Evolutionary conservation across 2,329 filamentous ascomycete genomes (phyloP), one percentile per base, ranked within the genome.

Genomic region (Anthostomella pinea): DNA sequence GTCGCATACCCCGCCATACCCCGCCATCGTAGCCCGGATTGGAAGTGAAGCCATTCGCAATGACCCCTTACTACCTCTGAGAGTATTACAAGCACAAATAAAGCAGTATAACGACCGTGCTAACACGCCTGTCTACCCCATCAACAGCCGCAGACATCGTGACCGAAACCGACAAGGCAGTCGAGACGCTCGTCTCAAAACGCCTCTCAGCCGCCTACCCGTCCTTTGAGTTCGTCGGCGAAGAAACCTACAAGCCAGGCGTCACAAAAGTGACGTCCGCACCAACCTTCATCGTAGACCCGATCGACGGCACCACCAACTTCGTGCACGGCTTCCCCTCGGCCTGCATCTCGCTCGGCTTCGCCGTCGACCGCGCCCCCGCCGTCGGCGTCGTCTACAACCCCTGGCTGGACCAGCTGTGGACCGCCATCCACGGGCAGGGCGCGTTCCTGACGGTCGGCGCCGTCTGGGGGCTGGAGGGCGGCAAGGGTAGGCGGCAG

Each of bases 281-380:
- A 11, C 85, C 86, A 2, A 91, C 86, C 27, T 90, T 90, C 64
- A 76, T 90, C 55, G 81, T 86, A 48, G 86, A 91, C 59, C 86
- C 86, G 28, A 89, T 91, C 51, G 86, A 91, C 64, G 86, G 84
- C 55, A 89, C 79, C 6, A 87, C 83, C 33, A 90, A 90, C 70
- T 89, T 91, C 56, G 76, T 90, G 30, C 86, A 90, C 64, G 76
- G 75, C 14, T 83, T 87, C 63, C 83, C 84, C 4, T 74, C 79
- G 52, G 84, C 86, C 44, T 86, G 81, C 65, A 82, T 90, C 64
- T 87, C 83, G 8, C 78, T 91, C 21, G 86, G 85, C 29, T 72
- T 91, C 39, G 74, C 82, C 27, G 63, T 88, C 43, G 64, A 75
- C 53, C 74, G 75, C 45, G 54, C 58, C 8, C 84, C 86, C 15